Base-by-base conservation (phyloP, 768 basidiomycete species). In the Lyophyllum atratum region DNA sequence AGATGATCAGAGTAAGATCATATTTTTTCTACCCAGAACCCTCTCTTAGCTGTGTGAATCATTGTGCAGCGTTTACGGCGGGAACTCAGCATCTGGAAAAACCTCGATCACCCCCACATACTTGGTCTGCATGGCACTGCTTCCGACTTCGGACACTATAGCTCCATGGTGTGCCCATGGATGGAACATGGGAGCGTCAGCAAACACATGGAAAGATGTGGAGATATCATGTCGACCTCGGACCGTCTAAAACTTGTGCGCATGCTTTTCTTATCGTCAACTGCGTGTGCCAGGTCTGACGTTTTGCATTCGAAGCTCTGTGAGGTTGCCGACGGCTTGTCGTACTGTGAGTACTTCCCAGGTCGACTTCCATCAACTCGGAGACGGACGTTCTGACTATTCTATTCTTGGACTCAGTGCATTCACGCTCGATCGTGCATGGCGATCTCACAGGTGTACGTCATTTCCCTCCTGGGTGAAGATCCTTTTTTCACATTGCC, bases 361-460 rank as follows among this genome's bases (percentile, higher is more conserved):
- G 15, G 10, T 37, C 26, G n/a, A 21, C 25, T 40, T 12, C 34
- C 17, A 9, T 10, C 34, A 15, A 19, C 26, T 28, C 51, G 25
- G 29, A 7, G 12, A 10, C 7, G 24, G 11, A 12, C 3, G 25
- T 39, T 26, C 15, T 39, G 22, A 24, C 43, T 21, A 44, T 24
- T 21, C 4, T 11, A 10, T 14, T 25, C 26, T 25, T 15, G 8
- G 12, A 9, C 37, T 24, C 34, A 78, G 76, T 79, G 22, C 77
- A 79, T 59, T 65, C 69, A 2, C 67, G 65, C 31, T 71, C 68
- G 0, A 70, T 79, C 31, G 70, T 78, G 1, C 78, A 80, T 60
- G 77, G 78, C 6, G 77, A 78, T 58, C 67, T 80, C 24, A 77
- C 73, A 11, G 76, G 76, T 28, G 76, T 78, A 59, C 48, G 74